Evolutionary conservation across 441 rosid genomes (phyloP).

Genomic region (Erodium trifolium): DNA sequence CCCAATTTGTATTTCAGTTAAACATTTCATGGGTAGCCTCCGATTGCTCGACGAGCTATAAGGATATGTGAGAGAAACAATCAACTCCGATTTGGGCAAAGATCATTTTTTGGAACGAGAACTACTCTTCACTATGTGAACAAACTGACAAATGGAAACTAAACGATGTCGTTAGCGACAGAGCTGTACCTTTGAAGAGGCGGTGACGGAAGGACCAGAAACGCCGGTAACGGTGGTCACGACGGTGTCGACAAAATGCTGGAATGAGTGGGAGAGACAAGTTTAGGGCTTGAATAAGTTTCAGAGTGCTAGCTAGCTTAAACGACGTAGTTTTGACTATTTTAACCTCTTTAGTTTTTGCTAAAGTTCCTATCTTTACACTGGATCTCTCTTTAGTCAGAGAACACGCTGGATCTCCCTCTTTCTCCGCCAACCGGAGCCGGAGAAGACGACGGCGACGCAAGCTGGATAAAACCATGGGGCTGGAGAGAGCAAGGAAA

Average conservation of each 20-base stretch:
- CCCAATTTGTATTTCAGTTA: not conserved
- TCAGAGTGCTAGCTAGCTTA: too few relatives aligned
- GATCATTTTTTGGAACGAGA: not conserved
- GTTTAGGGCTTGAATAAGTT: not conserved
- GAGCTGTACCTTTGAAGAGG: not conserved
- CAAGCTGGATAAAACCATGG: slow-evolving; percentile 30
- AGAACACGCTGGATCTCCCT: not conserved
- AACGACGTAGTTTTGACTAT: too few relatives aligned
- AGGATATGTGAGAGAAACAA: not conserved
- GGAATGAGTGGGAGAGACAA: not conserved
- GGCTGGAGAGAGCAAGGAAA: slow-evolving; percentile 48
- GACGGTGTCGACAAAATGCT: not conserved
- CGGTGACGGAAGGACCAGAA: not conserved
- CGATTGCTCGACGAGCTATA: not conserved
- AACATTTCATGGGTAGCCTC: too few relatives aligned
- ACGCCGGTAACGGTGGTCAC: not conserved
- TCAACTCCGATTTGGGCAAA: not conserved
- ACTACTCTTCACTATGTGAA: too few relatives aligned
- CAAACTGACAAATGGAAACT: not conserved
- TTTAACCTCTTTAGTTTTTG: too few relatives aligned
- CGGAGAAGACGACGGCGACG: not conserved
- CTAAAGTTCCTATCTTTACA: too few relatives aligned
- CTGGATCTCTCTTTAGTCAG: too few relatives aligned
- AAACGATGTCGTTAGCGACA: not conserved
- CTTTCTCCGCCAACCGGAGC: slow-evolving; percentile 3